phyloP scores from a whole-genome alignment of 2,329 filamentous ascomycete species.

The Pyrenophora seminiperda region DNA sequence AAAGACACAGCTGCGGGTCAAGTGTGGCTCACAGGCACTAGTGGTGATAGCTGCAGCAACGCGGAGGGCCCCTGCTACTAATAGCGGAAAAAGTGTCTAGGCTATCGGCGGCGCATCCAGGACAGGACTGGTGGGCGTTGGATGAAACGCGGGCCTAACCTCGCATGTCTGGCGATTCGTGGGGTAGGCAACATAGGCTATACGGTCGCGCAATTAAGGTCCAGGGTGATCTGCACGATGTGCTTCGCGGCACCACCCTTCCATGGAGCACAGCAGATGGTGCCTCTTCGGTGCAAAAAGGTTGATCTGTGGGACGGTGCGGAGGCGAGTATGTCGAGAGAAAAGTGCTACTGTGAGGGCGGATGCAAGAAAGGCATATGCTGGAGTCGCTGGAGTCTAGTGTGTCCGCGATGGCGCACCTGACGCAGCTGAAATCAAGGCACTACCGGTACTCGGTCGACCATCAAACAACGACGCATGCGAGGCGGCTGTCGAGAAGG shows the following conservation, averaged over 20 bases:
- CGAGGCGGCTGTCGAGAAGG: slow-evolving; percentile 8
- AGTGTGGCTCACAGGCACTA: slow-evolving; percentile 45
- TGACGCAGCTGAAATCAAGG: slow-evolving; percentile 10
- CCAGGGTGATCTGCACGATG: slow-evolving; percentile 37
- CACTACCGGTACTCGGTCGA: not conserved
- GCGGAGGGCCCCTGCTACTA: slow-evolving; percentile 40
- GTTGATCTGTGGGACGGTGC: slow-evolving; percentile 25
- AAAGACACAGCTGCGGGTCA: slow-evolving; percentile 41
- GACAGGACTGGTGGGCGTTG: slow-evolving; percentile 39
- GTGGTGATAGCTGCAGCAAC: slow-evolving; percentile 44
- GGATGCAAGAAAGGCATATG: not conserved
- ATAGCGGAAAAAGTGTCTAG: slow-evolving; percentile 42
- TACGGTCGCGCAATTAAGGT: slow-evolving; percentile 28
- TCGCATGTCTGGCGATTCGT: slow-evolving; percentile 48
- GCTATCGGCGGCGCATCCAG: slow-evolving; percentile 43
- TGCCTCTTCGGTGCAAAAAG: slow-evolving; percentile 13
- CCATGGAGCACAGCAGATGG: slow-evolving; percentile 17
- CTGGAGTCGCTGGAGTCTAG: slow-evolving; percentile 11
- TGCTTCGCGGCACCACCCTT: slow-evolving; percentile 28
- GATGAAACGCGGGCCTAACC: slow-evolving; percentile 47
- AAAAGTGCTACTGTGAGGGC: no score
- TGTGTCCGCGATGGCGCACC: slow-evolving; percentile 11
- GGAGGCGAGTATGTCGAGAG: slow-evolving; percentile 7
- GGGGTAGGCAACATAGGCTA: slow-evolving; percentile 45
- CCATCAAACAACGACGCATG: slow-evolving; percentile 2